Conservation (phyloP, 2,329 filamentous ascomycete genomes). For the Alternaria tenuissima region DNA sequence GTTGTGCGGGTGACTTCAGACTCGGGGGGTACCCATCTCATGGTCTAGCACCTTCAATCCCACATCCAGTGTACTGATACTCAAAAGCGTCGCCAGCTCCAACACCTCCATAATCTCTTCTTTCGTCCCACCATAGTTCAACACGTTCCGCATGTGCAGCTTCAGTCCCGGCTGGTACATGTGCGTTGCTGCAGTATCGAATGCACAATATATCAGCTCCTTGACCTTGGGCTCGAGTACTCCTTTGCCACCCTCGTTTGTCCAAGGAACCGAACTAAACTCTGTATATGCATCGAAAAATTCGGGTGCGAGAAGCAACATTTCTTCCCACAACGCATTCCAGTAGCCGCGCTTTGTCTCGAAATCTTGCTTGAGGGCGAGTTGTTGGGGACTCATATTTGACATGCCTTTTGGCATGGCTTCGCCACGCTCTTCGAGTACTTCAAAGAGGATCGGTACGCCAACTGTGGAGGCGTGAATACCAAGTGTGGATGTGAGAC, state of each 20-base stretch:
- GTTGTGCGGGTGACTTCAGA: not conserved
- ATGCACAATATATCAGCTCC: conserved; percentile 60
- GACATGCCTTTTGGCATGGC: conserved; percentile 36
- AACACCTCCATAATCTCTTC: conserved; percentile 60
- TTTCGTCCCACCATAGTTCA: conserved; percentile 56
- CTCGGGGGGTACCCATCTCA: conserved; percentile 16
- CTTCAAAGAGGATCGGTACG: conserved; percentile 57
- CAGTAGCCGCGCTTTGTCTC: conserved; percentile 58
- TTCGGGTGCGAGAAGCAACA: conserved; percentile 55
- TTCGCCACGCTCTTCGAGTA: conserved; percentile 56
- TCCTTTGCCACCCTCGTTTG: conserved; percentile 39
- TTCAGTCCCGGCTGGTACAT: conserved; percentile 58
- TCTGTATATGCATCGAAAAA: conserved; percentile 60
- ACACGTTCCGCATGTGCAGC: conserved; percentile 59
- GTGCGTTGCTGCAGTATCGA: conserved; percentile 59
- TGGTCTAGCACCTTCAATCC: conserved; percentile 35
- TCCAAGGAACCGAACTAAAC: conserved; percentile 57
- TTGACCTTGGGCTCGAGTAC: conserved; percentile 58
- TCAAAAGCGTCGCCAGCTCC: conserved; percentile 53
- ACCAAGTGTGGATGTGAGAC: conserved; percentile 55
- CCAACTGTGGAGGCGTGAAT: conserved; percentile 60
- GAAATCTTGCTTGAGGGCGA: conserved; percentile 55
- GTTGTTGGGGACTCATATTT: conserved; percentile 48
- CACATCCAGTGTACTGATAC: conserved; percentile 42
- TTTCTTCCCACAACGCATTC: conserved; percentile 57